Base-by-base conservation (phyloP, 2,329 filamentous ascomycete genomes). In the Colletotrichum sidae region DNA sequence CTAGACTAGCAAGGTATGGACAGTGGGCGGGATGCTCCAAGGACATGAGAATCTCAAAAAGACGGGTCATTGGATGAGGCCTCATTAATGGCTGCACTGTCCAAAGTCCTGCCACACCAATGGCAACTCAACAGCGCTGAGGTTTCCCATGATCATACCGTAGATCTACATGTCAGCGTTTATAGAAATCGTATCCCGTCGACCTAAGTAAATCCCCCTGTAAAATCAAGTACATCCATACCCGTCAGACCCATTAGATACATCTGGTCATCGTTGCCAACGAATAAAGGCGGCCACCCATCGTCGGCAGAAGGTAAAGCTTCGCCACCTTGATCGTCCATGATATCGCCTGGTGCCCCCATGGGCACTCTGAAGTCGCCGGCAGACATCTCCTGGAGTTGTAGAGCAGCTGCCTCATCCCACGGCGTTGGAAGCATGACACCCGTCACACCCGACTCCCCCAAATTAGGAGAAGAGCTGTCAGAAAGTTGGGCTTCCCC, bases 211-310 rank as follows among this genome's bases (percentile, higher is more conserved):
- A 60, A 42, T 2, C 38, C 61, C 11, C 56, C 68, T 1, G 68
- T 69, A 59, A 73, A 73, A 47, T 73, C 69, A 6, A 73, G 42
- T 0, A 72, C 66, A 38, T 71, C 71, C 25, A 72, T 58, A 1
- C 70, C 71, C 6, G 70, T 72, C 7, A 73, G 25, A 0, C 71
- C 71, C 65, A 73, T 71, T 9, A 72, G 9, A 34, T 72, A 69
- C n/a, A 58, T 70, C 49, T 72, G 69, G 17, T 72, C 69, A 3
- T 72, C 69, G 46, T 55, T 68, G 39, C 68, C 70, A 9, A 65
- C 39, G 1, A 61, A 54, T 2, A 67, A 67, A 3, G 64, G 34
- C 13, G 72, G 12, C 55, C 52, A 65, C 2, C 25, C 12, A 3
- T 55, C 50, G 10, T 60, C 44, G 1, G 8, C 34, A 1, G 38